A percentile compares a stretch with the other conserved stretches of the same genome.
Conservation (phyloP, 768 basidiomycete species). For the Amanita subjunquillea region DNA sequence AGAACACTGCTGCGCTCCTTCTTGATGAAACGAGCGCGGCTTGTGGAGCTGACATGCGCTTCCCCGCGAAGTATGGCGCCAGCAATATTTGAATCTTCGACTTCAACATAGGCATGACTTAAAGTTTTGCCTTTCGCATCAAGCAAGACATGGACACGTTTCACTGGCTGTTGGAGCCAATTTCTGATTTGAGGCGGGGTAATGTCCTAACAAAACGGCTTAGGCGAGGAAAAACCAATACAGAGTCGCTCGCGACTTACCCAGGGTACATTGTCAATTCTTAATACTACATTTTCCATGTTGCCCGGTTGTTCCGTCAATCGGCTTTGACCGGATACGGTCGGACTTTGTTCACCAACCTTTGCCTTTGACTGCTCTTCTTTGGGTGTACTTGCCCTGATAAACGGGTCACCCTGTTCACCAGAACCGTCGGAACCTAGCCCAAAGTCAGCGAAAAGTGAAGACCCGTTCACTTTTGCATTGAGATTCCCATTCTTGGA, state of each 20-base stretch:
- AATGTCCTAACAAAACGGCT: slow-evolving; percentile 48
- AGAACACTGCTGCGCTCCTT: slow-evolving; percentile 56
- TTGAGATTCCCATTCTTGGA: not conserved
- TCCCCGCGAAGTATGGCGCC: slow-evolving; percentile 58
- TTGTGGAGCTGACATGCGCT: slow-evolving; percentile 15
- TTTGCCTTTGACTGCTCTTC: slow-evolving; percentile 17
- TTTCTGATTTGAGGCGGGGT: slow-evolving; percentile 60
- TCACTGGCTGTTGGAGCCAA: slow-evolving; percentile 66
- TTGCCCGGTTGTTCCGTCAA: not conserved
- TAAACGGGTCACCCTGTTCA: slow-evolving; percentile 4
- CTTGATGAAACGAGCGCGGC: slow-evolving; percentile 16
- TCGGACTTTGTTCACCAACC: slow-evolving; percentile 1
- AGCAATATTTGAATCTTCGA: slow-evolving; percentile 48
- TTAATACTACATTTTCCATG: slow-evolving; percentile 49
- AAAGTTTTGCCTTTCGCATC: slow-evolving; percentile 77
- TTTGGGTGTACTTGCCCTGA: slow-evolving; percentile 36
- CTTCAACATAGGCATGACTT: slow-evolving; percentile 78
- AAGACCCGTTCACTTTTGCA: slow-evolving; percentile 1
- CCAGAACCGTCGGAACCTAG: slow-evolving; percentile 13
- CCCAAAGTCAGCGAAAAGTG: slow-evolving; percentile 30
- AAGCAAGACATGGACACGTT: slow-evolving; percentile 67
- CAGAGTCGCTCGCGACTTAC: slow-evolving; percentile 27
- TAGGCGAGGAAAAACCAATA: not conserved
- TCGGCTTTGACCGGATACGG: slow-evolving; percentile 3
- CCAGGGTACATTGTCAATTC: slow-evolving; percentile 89